Evolutionary conservation across 2,329 filamentous ascomycete genomes (phyloP).

Genomic region (Gliomastix tumulicola): DNA sequence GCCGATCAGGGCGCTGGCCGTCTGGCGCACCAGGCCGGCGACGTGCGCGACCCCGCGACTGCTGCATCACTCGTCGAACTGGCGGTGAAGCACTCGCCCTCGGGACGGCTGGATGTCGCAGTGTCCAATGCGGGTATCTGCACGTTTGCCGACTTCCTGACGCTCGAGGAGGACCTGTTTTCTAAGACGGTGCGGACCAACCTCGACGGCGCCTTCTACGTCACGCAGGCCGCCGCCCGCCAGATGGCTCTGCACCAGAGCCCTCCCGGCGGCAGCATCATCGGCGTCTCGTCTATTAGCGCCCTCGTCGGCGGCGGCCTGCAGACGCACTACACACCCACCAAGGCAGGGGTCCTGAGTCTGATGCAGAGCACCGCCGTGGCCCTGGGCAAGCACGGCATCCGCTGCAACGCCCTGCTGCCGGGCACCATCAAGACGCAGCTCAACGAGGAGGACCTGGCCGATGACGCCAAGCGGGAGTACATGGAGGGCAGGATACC

Average conservation of each 20-base stretch:
- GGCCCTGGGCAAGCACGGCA: conserved; percentile 66
- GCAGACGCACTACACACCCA: conserved; percentile 83
- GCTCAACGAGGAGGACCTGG: conserved; percentile 76
- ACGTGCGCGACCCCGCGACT: conserved; percentile 69
- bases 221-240: conserved; percentile 74
- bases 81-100: conserved; percentile 46
- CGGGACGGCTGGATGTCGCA: conserved; percentile 62
- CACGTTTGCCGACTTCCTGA: conserved; percentile 80
- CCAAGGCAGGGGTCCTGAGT: conserved; percentile 74
- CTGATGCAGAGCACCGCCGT: conserved; percentile 81
- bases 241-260: conserved; percentile 65
- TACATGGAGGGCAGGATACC: conserved; percentile 83
- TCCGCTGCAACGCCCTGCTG: conserved; percentile 77
- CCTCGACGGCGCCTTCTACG: conserved; percentile 82
- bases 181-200: conserved; percentile 70
- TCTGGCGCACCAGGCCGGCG: conserved; percentile 65
- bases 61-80: conserved; percentile 59
- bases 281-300: conserved; percentile 65
- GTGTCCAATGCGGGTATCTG: conserved; percentile 87
- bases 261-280: conserved; percentile 70
- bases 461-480: conserved; percentile 60
- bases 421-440: conserved; percentile 81
- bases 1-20: conserved; percentile 38
- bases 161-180: conserved; percentile 64
- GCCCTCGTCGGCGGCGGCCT: conserved; percentile 71